phyloP scores from a whole-genome alignment of 2,329 filamentous ascomycete species.

The Aspergillus floridensis region DNA sequence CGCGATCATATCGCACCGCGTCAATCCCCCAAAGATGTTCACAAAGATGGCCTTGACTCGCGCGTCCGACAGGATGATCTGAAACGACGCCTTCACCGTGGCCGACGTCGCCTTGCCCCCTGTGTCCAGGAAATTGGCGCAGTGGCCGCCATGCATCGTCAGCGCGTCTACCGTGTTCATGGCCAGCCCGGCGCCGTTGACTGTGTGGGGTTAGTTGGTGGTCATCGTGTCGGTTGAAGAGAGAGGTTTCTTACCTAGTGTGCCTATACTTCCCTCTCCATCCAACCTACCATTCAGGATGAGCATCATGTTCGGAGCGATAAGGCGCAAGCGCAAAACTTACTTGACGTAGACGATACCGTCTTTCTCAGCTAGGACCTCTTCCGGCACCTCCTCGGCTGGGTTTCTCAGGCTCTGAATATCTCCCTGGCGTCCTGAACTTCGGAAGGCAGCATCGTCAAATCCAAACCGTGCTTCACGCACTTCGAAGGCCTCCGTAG shows the following conservation, averaged over 20 bases:
- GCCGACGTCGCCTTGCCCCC: conserved; percentile 82
- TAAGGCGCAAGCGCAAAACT: conserved; percentile 1
- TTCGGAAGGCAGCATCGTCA: conserved; percentile 67
- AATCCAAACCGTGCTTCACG: conserved; percentile 60
- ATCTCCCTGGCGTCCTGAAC: conserved; percentile 58
- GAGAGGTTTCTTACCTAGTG: conserved; percentile 50
- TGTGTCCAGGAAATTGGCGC: conserved; percentile 84
- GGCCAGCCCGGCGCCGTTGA: conserved; percentile 84
- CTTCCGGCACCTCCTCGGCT: conserved; percentile 52
- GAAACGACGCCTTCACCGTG: conserved; percentile 75
- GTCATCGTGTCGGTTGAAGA: neutral
- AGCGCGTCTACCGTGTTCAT: conserved; percentile 90
- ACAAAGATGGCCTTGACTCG: conserved; percentile 71
- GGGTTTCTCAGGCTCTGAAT: conserved; percentile 58
- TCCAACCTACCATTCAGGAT: conserved; percentile 36
- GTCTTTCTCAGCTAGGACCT: conserved; percentile 62
- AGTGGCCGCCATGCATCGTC: conserved; percentile 62
- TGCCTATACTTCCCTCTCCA: conserved; percentile 66
- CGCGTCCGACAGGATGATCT: conserved; percentile 67
- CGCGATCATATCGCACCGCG: conserved; percentile 78
- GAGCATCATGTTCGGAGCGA: no score
- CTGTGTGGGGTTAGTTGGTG: conserved; percentile 33
- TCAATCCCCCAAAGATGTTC: conserved; percentile 69
- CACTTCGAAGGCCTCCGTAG: conserved; percentile 47
- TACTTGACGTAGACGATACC: conserved; percentile 78